Conservation (phyloP, 2,329 filamentous ascomycete species). For the Pezicula radicicola region DNA sequence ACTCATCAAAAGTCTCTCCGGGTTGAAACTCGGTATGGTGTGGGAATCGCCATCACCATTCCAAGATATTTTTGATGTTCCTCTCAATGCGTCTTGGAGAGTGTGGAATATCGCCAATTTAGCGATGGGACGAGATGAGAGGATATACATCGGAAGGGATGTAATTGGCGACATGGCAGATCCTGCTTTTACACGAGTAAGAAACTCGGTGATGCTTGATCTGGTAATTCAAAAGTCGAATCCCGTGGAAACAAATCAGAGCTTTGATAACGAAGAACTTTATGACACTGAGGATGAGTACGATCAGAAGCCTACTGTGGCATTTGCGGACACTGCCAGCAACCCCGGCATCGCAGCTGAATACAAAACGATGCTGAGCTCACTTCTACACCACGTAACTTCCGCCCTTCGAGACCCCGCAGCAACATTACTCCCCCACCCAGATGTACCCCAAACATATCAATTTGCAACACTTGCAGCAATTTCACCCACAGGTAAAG, state of each 20-base stretch:
- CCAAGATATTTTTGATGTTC: conserved; percentile 28
- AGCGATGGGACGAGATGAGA: conserved; percentile 82
- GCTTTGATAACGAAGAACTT: conserved; percentile 14
- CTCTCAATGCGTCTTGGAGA: conserved; percentile 52
- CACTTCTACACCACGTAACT: conserved; percentile 46
- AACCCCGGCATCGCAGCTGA: conserved; percentile 24
- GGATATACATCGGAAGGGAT: conserved; percentile 74
- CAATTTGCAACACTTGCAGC: conserved; percentile 37
- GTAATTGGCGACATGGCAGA: conserved; percentile 75
- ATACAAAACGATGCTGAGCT: conserved; percentile 36
- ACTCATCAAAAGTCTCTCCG: conserved; percentile 49
- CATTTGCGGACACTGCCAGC: conserved; percentile 14
- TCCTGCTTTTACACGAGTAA: conserved; percentile 77
- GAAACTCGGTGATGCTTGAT: conserved; percentile 71
- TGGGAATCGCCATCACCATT: conserved; percentile 48
- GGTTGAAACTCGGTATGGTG: conserved; percentile 64
- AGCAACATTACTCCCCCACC: conserved; percentile 34
- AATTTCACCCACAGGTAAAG: conserved; percentile 46
- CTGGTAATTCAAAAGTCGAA: conserved; percentile 55
- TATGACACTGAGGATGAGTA: conserved; percentile 13
- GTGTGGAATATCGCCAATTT: conserved; percentile 81
- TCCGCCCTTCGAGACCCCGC: conserved; percentile 43
- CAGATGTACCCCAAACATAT: conserved; percentile 27
- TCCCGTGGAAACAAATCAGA: conserved; percentile 15
- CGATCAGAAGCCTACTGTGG: conserved; percentile 8